Conservation (phyloP, 2,329 filamentous ascomycete species). For the Fusarium xyrophilum region DNA sequence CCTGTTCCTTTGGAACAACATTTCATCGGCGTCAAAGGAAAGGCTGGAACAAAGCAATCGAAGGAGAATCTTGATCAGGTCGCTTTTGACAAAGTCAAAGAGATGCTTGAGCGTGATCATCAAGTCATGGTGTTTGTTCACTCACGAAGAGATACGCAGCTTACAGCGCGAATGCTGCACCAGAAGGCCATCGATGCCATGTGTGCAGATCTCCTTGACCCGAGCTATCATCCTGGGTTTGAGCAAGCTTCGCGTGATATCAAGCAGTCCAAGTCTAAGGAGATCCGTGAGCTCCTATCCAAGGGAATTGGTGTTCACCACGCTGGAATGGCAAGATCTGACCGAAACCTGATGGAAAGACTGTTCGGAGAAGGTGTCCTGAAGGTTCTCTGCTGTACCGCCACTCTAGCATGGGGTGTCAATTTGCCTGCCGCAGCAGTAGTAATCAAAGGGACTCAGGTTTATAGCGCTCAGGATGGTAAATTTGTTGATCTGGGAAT, state of each 20-base stretch:
- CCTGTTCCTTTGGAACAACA: conserved; percentile 97
- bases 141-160: conserved; percentile 90
- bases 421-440: conserved; percentile 97
- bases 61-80: conserved; percentile 88
- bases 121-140: conserved; percentile 99
- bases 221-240: conserved; percentile 78
- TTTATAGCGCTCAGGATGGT: conserved; percentile 95
- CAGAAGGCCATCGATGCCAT: conserved; percentile 85
- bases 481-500: conserved; percentile 97
- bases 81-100: conserved; percentile 91
- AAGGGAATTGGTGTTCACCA: conserved; percentile 97
- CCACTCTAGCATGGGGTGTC: conserved; percentile 97
- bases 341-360: conserved; percentile 94
- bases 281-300: conserved; percentile 85
- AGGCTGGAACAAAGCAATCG: conserved; percentile 78
- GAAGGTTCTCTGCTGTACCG: conserved; percentile 97
- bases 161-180: conserved; percentile 83
- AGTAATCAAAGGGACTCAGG: conserved; percentile 96
- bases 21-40: conserved; percentile 95
- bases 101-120: conserved; percentile 91
- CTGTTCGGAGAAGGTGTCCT: conserved; percentile 91
- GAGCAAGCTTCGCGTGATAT: conserved; percentile 82
- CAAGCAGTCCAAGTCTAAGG: conserved; percentile 82
- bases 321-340: conserved; percentile 92
- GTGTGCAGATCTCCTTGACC: conserved; percentile 83